Evolutionary conservation across 768 basidiomycete genomes (phyloP), one percentile per base, ranked within the genome.

Genomic region (Suillus alpinus): DNA sequence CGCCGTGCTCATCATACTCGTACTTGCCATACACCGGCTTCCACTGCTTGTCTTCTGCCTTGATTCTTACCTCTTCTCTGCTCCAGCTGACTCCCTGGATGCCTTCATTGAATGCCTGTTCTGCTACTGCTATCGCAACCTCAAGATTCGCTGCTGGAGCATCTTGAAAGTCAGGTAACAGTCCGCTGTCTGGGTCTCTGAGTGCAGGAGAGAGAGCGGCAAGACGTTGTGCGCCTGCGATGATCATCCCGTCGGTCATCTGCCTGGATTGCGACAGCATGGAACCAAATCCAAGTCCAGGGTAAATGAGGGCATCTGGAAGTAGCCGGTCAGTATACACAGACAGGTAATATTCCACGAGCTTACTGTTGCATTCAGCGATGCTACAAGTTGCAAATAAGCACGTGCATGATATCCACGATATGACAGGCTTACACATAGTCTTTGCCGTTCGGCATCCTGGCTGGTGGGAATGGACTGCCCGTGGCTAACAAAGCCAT

Each of bases 211-310:
- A 86, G 46, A 95, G 82, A 8, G 84, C 77, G 0, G 92, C 91
- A 40, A 95, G 86, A 13, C 86, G 83, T 31, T 78, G 81, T 0
- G 91, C 86, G 9, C 90, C 93, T 2, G 89, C 89, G 43, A 93
- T 86, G 71, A 95, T 89, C 94, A 95, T 94, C n/a, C 80, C 83
- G 71, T 94, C 91, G 1, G 90, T 87, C 66, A 95, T 80, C 8
- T 69, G 74, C 6, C 82, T 78, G 0, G 90, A 85, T 61, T 86
- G 77, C 10, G 85, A 77, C 29, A 93, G 76, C 66, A 94, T 86
- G 41, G 90, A 82, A 39, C 93, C 93, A 62, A 91, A 86, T 7
- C 92, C 92, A 36, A 95, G 82, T 29, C 91, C 94, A 3, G 93
- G 92, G 72, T 93, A 94, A 55, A 94, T 88, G 6, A 94, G 78